Evolutionary conservation across 129 eudicot genomes (phyloP), one percentile per base, ranked within the genome.

Genomic region (Mikania micrantha): DNA sequence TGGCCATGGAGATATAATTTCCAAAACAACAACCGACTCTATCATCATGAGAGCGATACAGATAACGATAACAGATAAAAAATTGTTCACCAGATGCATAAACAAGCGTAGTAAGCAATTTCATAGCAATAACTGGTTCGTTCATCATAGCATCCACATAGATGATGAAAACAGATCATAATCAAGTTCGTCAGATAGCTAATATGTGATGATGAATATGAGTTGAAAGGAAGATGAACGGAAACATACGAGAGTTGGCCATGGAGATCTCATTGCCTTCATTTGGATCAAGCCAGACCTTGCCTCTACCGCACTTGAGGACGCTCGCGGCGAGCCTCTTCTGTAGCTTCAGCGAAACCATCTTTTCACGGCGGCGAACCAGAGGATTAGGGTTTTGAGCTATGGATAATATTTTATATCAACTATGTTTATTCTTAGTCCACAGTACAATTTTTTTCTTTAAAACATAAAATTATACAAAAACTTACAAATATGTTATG

Each of bases 251-350:
- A 58, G 64, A 58, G 40, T 58, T 58, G 4, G 64, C 64, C 64
- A 58, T 58, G 41, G 64, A 58, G 64, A 58, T 58, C 6, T 58
- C 64, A 58, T 58, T 58, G 10, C 64, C 85, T 81, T 53, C 60
- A 3, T 53, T 53, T 24, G 60, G 60, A 53, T 53, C 60, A 17
- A 53, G 60, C 60, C 60, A 53, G 16, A 53, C 60, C 60, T 24
- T 53, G 60, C 60, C 60, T 53, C 31, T 53, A 5, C 60, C 60
- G 74, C 85, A 86, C 76, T 80, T 80, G 70, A 83, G 62, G 19
- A 83, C 84, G 74, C 82, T 72, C 22, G 91, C 85, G 64, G 91
- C 85, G 67, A 85, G 87, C 87, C 91, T 75, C 85, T 85, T 85
- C 87, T 85, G 91, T 5, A 85, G 77, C 87, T 85, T 85, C 31